These are phyloP conservation scores for Diplodia mutila DNA, from an alignment of 2,329 filamentous ascomycete species.

Conservation along the genomic window DNA sequence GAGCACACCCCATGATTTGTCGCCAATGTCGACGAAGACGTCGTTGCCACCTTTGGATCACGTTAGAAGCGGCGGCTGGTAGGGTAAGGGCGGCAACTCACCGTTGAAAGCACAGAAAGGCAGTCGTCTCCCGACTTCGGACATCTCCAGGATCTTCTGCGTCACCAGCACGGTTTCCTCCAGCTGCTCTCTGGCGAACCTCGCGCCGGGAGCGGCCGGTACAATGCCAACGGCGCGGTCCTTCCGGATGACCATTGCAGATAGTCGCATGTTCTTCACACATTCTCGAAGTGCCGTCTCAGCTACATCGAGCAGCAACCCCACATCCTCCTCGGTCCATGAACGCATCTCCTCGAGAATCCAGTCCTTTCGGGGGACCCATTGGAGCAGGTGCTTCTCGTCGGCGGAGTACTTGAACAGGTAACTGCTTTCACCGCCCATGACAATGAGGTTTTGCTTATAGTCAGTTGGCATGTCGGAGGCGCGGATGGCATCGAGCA, in stretches of 20 bases:
- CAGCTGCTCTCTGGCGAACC: slow-evolving; percentile 82
- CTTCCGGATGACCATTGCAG: slow-evolving; percentile 82
- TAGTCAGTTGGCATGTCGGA: slow-evolving; percentile 66
- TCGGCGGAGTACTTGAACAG: slow-evolving; percentile 80
- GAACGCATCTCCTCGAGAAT: slow-evolving; percentile 75
- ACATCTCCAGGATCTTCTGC: slow-evolving; percentile 88
- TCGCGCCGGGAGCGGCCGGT: slow-evolving; percentile 63
- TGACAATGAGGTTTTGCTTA: slow-evolving; percentile 81
- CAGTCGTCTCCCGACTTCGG: slow-evolving; percentile 66
- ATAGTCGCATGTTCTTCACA: slow-evolving; percentile 75
- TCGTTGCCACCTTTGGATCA: slow-evolving; percentile 73
- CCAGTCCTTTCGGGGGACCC: slow-evolving; percentile 69
- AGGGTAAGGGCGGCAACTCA: slow-evolving; percentile 33
- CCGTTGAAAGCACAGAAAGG: slow-evolving; percentile 98
- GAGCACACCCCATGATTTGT: slow-evolving; percentile 94
- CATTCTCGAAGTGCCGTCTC: slow-evolving; percentile 84
- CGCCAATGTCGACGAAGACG: slow-evolving; percentile 97
- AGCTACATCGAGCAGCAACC: slow-evolving; percentile 81
- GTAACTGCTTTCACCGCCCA: slow-evolving; percentile 96
- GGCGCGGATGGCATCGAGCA: slow-evolving; percentile 76
- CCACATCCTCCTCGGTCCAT: slow-evolving; percentile 79
- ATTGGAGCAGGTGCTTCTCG: slow-evolving; percentile 58
- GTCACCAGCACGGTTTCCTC: slow-evolving; percentile 96
- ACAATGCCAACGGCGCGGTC: slow-evolving; percentile 67
- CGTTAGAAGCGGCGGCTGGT: background rate